phyloP scores from a whole-genome alignment of 2,329 filamentous ascomycete genomes.

The Septoria petroselini region DNA sequence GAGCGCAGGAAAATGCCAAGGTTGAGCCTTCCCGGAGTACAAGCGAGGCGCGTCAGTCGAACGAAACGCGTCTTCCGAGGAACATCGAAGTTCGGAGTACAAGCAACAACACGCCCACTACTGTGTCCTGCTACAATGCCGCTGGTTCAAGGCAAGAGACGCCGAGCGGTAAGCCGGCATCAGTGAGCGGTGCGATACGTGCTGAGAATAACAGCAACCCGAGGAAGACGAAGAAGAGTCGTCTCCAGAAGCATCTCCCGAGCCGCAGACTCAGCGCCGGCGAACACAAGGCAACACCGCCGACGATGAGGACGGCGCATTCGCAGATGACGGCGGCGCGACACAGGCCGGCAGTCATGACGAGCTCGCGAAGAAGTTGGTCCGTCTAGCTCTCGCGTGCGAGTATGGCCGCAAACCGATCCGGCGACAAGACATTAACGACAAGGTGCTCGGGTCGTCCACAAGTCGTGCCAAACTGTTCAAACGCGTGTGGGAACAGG shows the following conservation, averaged over 20 bases:
- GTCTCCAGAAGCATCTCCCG: conserved; percentile 27
- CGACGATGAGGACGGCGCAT: conserved; percentile 25
- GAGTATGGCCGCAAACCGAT: conserved; percentile 60
- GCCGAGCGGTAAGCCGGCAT: conserved; percentile 30
- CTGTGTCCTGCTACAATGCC: conserved; percentile 16
- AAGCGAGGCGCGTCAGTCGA: too few relatives aligned
- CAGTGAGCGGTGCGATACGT: conserved; percentile 1
- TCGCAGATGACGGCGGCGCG: conserved; percentile 10
- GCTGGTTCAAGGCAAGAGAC: conserved; percentile 26
- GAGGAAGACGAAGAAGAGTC: conserved; percentile 25
- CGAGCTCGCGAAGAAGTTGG: conserved; percentile 59
- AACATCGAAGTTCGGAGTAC: too few relatives aligned
- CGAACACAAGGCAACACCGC: conserved; percentile 23
- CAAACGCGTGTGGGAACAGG: conserved; percentile 69
- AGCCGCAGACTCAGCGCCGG: conserved; percentile 35
- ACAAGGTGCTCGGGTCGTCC: conserved; percentile 67
- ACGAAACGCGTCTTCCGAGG: too few relatives aligned
- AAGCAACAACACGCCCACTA: not conserved
- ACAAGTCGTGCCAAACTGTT: conserved; percentile 59
- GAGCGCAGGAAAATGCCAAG: not conserved
- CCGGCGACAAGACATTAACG: conserved; percentile 56
- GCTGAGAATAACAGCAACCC: conserved; percentile 19
- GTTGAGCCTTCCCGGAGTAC: too few relatives aligned
- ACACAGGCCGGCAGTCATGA: conserved; percentile 35
- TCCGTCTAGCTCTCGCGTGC: conserved; percentile 59